Base-by-base conservation (phyloP, 306 rosid genomes). In the Vigna reflexopilosa region DNA sequence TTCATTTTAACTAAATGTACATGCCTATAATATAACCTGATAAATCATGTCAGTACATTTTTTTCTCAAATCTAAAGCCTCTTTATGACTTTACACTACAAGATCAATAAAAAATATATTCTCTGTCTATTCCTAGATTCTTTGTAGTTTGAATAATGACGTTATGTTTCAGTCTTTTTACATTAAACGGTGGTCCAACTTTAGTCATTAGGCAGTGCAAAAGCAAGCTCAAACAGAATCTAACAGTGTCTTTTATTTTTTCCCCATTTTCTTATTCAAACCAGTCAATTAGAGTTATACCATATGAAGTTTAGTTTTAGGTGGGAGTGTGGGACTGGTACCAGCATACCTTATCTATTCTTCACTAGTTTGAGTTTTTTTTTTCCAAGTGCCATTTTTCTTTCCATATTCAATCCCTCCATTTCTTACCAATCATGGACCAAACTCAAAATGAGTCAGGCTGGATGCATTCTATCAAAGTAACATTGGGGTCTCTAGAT, bases 391-490 rank as follows among this genome's bases (percentile, higher is more conserved):
- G 40, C 40, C 42, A 19, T 40, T 57, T 40, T 42, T 40, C 44
- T 24, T 28, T 56, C 42, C 55, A 72, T 1, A 72, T 40, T 40
- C 50, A 40, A 48, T 56, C n/a, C 77, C 45, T 57, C 48, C 16
- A 50, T 40, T 51, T 51, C 52, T 62, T 11, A 73, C 19, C 26
- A 47, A 28, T 47, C 54, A 72, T 80, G 83, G 74, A 80, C 50
- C 69, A 73, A 69, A 74, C 72, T 16, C 79, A 58, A 32, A 68
- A 69, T 12, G 81, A 76, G n/a, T 51, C 22, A 40, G 6, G 72
- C 7, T 81, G 85, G 85, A 81, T 76, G 73, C 40, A 73, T 19
- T 66, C 81, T 14, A 68, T 81, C 30, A 64, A 76, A 30, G 81
- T 81, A 15, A 75, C 80, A 24, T 61, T 81, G 0, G 81, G 81